Base-by-base conservation (phyloP, 2,329 filamentous ascomycete species). In the Dendrostoma leiphaemia region DNA sequence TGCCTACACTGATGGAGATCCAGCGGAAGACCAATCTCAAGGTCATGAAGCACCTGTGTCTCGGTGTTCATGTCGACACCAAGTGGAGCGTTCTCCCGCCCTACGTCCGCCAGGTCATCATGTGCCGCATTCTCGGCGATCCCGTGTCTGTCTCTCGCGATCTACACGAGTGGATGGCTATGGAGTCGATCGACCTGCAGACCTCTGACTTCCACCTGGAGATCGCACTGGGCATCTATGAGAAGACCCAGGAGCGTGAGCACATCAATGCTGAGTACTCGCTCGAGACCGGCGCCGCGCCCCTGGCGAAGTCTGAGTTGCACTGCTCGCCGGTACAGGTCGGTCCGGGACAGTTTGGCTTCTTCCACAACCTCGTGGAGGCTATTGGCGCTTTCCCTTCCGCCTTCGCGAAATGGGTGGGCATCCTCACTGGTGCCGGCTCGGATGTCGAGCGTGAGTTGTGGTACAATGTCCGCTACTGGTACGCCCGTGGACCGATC, bases 401-500 rank as follows among this genome's bases (percentile, higher is more conserved):
- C 40, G 58, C 60, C 4, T 59, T 69, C 15, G 58, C 64, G 17
- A 68, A 69, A 50, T 72, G 68, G 64, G 54, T 68, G 1, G 68
- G 66, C 9, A 64, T 71, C 45, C 62, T 71, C 32, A 67, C 67
- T 1, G 65, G 67, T 2, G 70, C 65, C 4, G 67, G 67, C 6
- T 66, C 66, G 13, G 65, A 71, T 44, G 61, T 71, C 26, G 70
- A 71, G 51, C 57, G 69, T 24, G 70, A 72, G 57, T 58, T 72
- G 3, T 69, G 64, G 63, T 69, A 71, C 52, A 60, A 63, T 6
- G 58, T 72, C 9, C 59, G 65, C 12, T 54, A 64, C 32, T 59
- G 62, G 9, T 64, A 61, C 37, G 60, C 63, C 29, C 61, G 65
- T 12, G 47, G 51, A 7, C 26, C 56, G 13, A 54, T 65, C 24